Percentiles rank a stretch among this genome's conserved stretches.
Evolutionary conservation across 768 basidiomycete genomes (phyloP).

Genomic region (Russula ochroleuca): DNA sequence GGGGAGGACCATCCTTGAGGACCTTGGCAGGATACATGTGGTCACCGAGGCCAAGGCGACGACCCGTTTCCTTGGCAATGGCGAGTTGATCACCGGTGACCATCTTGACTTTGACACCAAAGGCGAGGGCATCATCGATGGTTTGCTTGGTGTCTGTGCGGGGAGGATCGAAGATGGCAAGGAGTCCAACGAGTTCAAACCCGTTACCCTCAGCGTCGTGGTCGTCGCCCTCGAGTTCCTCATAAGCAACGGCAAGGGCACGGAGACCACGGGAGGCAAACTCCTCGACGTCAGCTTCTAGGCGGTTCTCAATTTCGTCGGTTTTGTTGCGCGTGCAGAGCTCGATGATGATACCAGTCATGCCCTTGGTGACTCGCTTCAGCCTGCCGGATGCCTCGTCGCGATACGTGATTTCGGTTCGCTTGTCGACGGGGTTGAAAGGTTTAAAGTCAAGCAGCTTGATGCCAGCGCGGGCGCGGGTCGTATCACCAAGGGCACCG

Average conservation of each 20-base stretch:
- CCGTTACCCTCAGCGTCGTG: conserved; percentile 88
- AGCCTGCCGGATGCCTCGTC: conserved; percentile 93
- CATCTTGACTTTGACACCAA: conserved; percentile 99
- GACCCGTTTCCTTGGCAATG: conserved; percentile 98
- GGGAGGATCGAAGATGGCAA: conserved; percentile 97
- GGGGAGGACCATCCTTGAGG: conserved; percentile 92
- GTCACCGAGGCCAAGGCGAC: conserved; percentile 95
- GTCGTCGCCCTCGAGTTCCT: conserved; percentile 84
- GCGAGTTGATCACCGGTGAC: conserved; percentile 99
- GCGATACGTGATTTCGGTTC: conserved; percentile 96
- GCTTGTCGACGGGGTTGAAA: conserved; percentile 99
- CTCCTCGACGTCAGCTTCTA: conserved; percentile 95
- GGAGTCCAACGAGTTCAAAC: conserved; percentile 94
- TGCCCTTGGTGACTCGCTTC: conserved; percentile 99
- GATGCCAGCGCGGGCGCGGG: conserved; percentile 83
- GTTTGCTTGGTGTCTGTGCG: conserved; percentile 99
- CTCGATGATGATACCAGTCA: conserved; percentile 98
- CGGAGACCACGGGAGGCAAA: conserved; percentile 95
- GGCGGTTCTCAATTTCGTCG: conserved; percentile 81
- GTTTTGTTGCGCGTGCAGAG: conserved; percentile 98
- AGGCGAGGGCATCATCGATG: conserved; percentile 91
- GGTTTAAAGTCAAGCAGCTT: conserved; percentile 98
- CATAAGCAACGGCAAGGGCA: conserved; percentile 92
- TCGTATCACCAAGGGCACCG: conserved; percentile 64
- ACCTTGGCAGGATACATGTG: conserved; percentile 99